Percentiles rank a stretch among this genome's conserved stretches.
Evolutionary conservation across 2,329 filamentous ascomycete genomes (phyloP).

Genomic region (Beauveria rudraprayagi): DNA sequence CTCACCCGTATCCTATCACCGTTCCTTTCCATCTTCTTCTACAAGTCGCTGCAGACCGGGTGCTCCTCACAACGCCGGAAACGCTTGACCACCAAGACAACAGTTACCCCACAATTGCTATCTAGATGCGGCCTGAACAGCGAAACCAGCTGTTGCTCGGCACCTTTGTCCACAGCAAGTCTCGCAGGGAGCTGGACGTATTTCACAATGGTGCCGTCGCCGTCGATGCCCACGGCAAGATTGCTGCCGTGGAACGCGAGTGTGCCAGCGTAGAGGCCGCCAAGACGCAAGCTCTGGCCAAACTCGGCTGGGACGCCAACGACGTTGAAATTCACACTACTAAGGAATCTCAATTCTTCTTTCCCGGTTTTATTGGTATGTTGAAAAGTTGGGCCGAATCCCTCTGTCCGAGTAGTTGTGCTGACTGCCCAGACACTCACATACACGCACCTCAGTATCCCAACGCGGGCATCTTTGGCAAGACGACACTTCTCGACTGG

Average conservation of each 20-base stretch:
- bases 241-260: slow-evolving; percentile 38
- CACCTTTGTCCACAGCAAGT: slow-evolving; percentile 47
- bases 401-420: too few relatives aligned
- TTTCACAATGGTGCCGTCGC: slow-evolving; percentile 42
- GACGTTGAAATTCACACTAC: slow-evolving; percentile 30
- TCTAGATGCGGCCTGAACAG: slow-evolving; percentile 10
- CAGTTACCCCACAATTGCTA: not conserved
- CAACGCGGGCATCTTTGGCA: slow-evolving; percentile 89
- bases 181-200: slow-evolving; percentile 40
- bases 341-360: slow-evolving; percentile 61
- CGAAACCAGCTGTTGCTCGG: slow-evolving; percentile 43
- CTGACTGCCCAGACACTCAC: slow-evolving; percentile 64
- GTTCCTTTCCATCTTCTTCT: not conserved
- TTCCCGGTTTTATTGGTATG: slow-evolving; percentile 72
- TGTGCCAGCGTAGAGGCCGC: slow-evolving; percentile 23
- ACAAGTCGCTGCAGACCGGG: not conserved
- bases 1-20: not conserved
- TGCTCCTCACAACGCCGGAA: not conserved
- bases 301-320: slow-evolving; percentile 36
- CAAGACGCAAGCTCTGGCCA: slow-evolving; percentile 27
- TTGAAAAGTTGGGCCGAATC: not conserved
- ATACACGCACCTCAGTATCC: slow-evolving; percentile 93
- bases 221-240: slow-evolving; percentile 42
- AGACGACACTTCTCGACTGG: slow-evolving; percentile 88
- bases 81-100: not conserved